phyloP scores from a whole-genome alignment of 2,329 filamentous ascomycete genomes.

The Fusarium oligoseptatum region DNA sequence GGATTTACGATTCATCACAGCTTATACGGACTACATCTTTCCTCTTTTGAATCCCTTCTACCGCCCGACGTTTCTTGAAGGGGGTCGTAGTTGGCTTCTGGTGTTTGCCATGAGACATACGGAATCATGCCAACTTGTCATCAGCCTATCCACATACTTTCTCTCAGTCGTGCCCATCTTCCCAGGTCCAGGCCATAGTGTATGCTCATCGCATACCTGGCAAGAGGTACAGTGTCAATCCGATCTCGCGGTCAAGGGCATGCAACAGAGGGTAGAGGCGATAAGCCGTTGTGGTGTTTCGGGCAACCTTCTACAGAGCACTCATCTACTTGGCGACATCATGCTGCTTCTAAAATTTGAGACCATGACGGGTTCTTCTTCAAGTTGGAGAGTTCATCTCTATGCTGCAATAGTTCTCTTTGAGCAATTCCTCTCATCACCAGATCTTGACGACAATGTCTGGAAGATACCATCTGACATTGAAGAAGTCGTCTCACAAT shows the following conservation, averaged over 20 bases:
- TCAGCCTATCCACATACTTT: constrained; percentile 50
- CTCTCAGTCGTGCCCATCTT: constrained; percentile 7
- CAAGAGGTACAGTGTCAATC: constrained; percentile 3
- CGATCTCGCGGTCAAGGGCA: constrained; percentile 2
- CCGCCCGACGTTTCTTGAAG: constrained; percentile 60
- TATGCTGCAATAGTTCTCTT: not conserved
- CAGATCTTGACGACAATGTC: not conserved
- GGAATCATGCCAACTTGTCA: constrained; percentile 62
- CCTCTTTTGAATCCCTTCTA: constrained; percentile 70
- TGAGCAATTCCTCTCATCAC: not conserved
- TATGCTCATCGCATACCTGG: constrained; percentile 6
- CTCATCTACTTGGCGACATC: not conserved
- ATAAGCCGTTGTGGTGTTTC: not conserved
- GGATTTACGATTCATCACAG: constrained; percentile 14
- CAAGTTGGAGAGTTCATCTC: constrained; percentile 3
- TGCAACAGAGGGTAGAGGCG: not conserved
- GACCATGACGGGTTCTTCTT: constrained; percentile 3
- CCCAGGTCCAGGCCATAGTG: not conserved
- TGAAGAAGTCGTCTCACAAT: not conserved
- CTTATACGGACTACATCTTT: constrained; percentile 55
- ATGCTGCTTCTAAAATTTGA: constrained; percentile 15
- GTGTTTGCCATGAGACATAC: constrained; percentile 62
- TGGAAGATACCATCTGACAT: not conserved
- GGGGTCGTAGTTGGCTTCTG: constrained; percentile 66
- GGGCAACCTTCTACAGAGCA: constrained; percentile 1